A percentile compares a stretch with the other conserved stretches of the same genome.
phyloP scores from a whole-genome alignment of 2,329 filamentous ascomycete genomes.

The Trichoderma asperellum region DNA sequence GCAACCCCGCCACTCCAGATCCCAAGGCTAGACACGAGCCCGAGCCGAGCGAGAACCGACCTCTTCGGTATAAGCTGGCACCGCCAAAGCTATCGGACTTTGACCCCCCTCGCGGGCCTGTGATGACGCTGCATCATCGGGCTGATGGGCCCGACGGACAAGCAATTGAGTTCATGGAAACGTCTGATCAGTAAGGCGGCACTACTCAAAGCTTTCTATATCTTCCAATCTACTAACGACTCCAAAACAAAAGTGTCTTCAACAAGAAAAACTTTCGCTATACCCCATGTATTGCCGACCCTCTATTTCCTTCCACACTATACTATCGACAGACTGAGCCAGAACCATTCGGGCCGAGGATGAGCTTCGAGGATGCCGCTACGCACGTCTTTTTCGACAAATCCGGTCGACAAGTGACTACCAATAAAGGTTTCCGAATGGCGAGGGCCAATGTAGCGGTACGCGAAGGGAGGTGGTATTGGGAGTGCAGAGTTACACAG shows the following conservation, averaged over 20 bases:
- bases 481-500: slow-evolving; percentile 86
- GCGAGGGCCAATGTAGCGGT: slow-evolving; percentile 88
- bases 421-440: slow-evolving; percentile 91
- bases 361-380: slow-evolving; percentile 92
- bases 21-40: slow-evolving; percentile 50
- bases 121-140: slow-evolving; percentile 61
- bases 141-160: slow-evolving; percentile 54
- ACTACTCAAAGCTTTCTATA: neutral
- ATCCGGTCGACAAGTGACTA: slow-evolving; percentile 76
- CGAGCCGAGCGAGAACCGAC: slow-evolving; percentile 52
- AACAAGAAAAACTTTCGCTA: slow-evolving; percentile 83
- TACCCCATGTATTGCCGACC: slow-evolving; percentile 87
- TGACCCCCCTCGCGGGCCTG: slow-evolving; percentile 60
- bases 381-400: slow-evolving; percentile 82
- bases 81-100: slow-evolving; percentile 66
- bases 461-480: slow-evolving; percentile 88
- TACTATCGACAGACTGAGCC: slow-evolving; percentile 90
- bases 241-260: slow-evolving; percentile 48
- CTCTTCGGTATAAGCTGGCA: slow-evolving; percentile 66
- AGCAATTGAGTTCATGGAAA: slow-evolving; percentile 63
- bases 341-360: slow-evolving; percentile 77
- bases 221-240: slow-evolving; percentile 20
- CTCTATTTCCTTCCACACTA: slow-evolving; percentile 80
- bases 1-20: slow-evolving; percentile 61
- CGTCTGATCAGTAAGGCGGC: slow-evolving; percentile 62